phyloP scores from a whole-genome alignment of 495 filamentous ascomycete genomes.

The Endocarpon pusillum region DNA sequence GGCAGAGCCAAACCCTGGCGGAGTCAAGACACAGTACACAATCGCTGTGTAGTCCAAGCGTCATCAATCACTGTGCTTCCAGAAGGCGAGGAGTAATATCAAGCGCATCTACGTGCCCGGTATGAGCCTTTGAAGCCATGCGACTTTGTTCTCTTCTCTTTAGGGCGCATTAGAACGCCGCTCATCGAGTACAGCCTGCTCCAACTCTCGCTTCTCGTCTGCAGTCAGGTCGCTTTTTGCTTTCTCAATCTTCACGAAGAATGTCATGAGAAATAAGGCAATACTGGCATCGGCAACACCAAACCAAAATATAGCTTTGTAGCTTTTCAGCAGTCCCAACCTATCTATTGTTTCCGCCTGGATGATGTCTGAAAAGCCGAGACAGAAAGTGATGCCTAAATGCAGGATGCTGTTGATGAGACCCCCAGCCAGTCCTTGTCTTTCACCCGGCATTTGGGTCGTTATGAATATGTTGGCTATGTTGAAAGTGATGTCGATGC shows the following conservation, averaged over 20 bases:
- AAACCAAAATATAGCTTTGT: slow-evolving; percentile 53
- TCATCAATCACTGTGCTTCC: too few relatives aligned
- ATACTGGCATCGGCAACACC: slow-evolving; percentile 37
- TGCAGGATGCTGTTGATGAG: slow-evolving; percentile 48
- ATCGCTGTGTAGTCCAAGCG: too few relatives aligned
- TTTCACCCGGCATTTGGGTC: slow-evolving; percentile 45
- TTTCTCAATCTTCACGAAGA: slow-evolving; percentile 46
- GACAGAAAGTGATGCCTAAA: slow-evolving; percentile 68
- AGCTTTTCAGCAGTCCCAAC: slow-evolving; percentile 29
- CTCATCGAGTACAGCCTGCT: too few relatives aligned
- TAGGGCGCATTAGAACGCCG: too few relatives aligned
- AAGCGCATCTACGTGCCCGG: too few relatives aligned
- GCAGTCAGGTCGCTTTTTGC: slow-evolving; percentile 52
- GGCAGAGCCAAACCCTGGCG: too few relatives aligned
- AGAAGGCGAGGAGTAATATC: too few relatives aligned
- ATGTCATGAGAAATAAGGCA: slow-evolving; percentile 37
- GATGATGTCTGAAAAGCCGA: slow-evolving; percentile 60
- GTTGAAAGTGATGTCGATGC: slow-evolving; percentile 72
- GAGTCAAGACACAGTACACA: too few relatives aligned
- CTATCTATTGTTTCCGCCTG: slow-evolving; percentile 34
- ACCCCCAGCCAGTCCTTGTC: slow-evolving; percentile 64
- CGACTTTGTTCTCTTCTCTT: too few relatives aligned
- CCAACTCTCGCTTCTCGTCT: slow-evolving; percentile 39
- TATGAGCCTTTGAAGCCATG: too few relatives aligned
- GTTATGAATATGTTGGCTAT: slow-evolving; percentile 76